Base-by-base conservation (phyloP, 129 eudicot genomes). In the Tagetes patula region DNA sequence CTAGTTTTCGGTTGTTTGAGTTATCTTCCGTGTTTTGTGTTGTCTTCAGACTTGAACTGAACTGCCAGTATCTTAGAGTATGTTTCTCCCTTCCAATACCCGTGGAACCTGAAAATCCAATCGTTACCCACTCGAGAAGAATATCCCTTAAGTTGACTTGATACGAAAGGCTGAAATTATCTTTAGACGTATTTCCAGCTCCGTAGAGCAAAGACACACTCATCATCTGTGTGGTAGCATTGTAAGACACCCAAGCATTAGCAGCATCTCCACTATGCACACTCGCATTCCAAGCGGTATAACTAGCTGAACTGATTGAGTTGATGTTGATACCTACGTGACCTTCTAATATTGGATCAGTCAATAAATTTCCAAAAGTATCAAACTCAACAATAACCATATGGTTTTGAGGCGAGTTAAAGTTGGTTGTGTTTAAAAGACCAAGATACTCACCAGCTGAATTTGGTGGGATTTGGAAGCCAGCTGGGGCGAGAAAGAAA, bases 21-120 rank as follows among this genome's bases (percentile, higher is more conserved):
- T 9, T 65, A 5, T 30, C 31, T 20, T 66, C 69, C 4, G 31
- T 63, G 2, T 45, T 14, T 3, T 45, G 71, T 36, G 34, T 46
- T 34, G 20, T 46, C 42, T 82, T 64, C 32, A 82, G 46, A 32
- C 65, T 80, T 3, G 83, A 76, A 65, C 27, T 60, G 74, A 85
- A 85, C 14, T 59, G 66, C 89, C 89, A 85, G 1, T 74, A 75
- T 42, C 14, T 58, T 58, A 81, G 71, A 3, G 6, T 59, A 52
- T 81, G 73, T 31, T 55, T 14, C 79, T 81, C 82, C 1, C 20
- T 39, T 42, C 0, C 2, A 8, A 0, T 0, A 2, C 89, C 82
- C 0, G 81, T 81, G 33, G 88, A 53, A 48, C 27, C 84, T 4
- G 86, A 85, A 63, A 85, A 81, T 12, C 86, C 86, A 3, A 85